Percentiles rank a stretch among this genome's conserved stretches.
Evolutionary conservation across 768 basidiomycete species (phyloP).

Genomic region (Boletus rufocinnamomeus): DNA sequence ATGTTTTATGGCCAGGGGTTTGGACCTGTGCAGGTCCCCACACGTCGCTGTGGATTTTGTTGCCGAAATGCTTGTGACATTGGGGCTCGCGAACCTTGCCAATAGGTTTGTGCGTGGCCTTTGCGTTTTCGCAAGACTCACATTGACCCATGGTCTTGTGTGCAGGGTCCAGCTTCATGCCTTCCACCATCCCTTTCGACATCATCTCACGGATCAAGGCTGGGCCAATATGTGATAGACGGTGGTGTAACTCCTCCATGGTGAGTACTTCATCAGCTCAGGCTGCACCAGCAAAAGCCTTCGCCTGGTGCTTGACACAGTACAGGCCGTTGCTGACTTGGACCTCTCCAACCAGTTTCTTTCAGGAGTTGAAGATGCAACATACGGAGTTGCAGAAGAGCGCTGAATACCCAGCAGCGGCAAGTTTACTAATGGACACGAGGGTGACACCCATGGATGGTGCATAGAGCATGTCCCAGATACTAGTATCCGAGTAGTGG

Average conservation of each 20-base stretch:
- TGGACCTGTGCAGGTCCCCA: background rate
- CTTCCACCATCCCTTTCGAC: background rate
- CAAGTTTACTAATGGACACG: background rate
- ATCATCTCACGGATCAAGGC: background rate
- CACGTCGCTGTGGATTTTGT: background rate
- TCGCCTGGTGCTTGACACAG: background rate
- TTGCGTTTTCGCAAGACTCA: too few species aligned
- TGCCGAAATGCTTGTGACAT: background rate
- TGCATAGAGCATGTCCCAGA: constrained; percentile 1
- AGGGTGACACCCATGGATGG: constrained; percentile 1
- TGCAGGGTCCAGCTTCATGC: background rate
- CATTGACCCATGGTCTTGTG: too few species aligned
- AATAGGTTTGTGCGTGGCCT: too few species aligned
- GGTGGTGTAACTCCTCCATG: background rate
- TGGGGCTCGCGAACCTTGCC: background rate
- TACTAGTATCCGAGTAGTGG: background rate
- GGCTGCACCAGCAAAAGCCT: background rate
- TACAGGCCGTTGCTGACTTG: background rate
- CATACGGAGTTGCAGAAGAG: background rate
- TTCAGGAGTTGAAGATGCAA: background rate
- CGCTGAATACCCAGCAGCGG: background rate
- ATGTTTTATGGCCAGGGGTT: background rate
- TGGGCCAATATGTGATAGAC: background rate
- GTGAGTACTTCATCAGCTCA: background rate
- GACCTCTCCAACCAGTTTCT: too few species aligned